Conservation (phyloP, 2,329 filamentous ascomycete species). For the Scedosporium dehoogii region DNA sequence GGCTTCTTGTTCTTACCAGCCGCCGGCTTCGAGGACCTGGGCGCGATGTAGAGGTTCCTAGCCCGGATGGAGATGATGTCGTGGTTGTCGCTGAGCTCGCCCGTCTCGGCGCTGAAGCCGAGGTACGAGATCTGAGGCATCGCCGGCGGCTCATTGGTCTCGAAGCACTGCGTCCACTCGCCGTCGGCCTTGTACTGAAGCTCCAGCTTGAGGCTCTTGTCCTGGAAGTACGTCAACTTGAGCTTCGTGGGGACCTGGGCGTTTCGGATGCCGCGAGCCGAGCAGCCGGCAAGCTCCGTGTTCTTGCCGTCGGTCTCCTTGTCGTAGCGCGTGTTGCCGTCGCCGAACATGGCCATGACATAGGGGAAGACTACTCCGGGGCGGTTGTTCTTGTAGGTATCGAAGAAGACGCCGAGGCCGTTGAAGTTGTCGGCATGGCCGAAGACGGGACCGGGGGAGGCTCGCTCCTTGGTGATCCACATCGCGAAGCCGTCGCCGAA, state of each 20-base stretch:
- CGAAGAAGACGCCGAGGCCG: slow-evolving; percentile 88
- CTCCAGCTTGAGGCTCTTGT: slow-evolving; percentile 82
- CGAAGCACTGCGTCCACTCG: slow-evolving; percentile 86
- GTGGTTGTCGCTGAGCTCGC: slow-evolving; percentile 94
- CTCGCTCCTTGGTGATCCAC: slow-evolving; percentile 95
- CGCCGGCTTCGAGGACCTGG: slow-evolving; percentile 26
- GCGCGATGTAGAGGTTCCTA: slow-evolving; percentile 73
- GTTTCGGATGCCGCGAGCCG: slow-evolving; percentile 81
- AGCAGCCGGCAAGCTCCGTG: slow-evolving; percentile 89
- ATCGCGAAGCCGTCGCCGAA: slow-evolving; percentile 96
- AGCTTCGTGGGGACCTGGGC: slow-evolving; percentile 72
- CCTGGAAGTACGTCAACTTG: slow-evolving; percentile 90
- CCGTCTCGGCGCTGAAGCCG: slow-evolving; percentile 79
- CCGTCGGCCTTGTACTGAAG: slow-evolving; percentile 88
- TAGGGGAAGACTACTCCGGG: slow-evolving; percentile 94
- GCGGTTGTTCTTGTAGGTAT: slow-evolving; percentile 99
- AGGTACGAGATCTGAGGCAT: slow-evolving; percentile 71
- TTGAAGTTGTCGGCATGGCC: slow-evolving; percentile 83
- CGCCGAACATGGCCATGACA: slow-evolving; percentile 96
- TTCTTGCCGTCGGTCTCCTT: slow-evolving; percentile 90
- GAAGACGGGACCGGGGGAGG: slow-evolving; percentile 72
- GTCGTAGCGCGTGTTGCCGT: slow-evolving; percentile 82
- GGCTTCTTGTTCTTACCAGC: slow-evolving; percentile 24
- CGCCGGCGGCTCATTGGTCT: slow-evolving; percentile 57
- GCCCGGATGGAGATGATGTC: slow-evolving; percentile 84